These are phyloP conservation scores for Filobasidium uniguttulatum DNA, from an alignment of 1,284 basidiomycete species.

Conservation along the genomic window DNA sequence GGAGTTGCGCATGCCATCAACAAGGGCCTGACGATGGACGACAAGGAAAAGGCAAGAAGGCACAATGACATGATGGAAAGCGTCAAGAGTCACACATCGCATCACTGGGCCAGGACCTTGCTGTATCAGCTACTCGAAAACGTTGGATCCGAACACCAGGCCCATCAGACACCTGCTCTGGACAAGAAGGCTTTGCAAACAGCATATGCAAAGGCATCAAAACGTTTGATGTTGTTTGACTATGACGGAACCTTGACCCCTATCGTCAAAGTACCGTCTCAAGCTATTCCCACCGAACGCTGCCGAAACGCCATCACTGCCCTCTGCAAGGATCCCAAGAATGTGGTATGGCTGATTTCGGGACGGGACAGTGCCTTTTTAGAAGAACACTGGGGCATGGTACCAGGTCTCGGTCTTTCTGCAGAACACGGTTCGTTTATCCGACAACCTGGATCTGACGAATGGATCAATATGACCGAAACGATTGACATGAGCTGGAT, in stretches of 20 bases:
- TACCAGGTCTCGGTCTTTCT: constrained; percentile 71
- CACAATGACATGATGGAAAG: constrained; percentile 67
- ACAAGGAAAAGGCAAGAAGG: constrained; percentile 60
- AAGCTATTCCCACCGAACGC: constrained; percentile 65
- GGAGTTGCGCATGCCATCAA: constrained; percentile 93
- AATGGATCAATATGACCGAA: constrained; percentile 82
- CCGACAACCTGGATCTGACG: constrained; percentile 49
- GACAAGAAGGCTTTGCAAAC: constrained; percentile 50
- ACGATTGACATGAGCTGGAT: constrained; percentile 96
- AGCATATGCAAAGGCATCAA: constrained; percentile 59
- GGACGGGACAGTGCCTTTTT: constrained; percentile 91
- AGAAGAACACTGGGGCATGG: constrained; percentile 76
- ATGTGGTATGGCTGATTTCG: constrained; percentile 92
- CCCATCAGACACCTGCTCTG: constrained; percentile 74
- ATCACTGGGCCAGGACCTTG: constrained; percentile 87
- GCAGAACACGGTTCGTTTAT: constrained; percentile 96
- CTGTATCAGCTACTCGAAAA: constrained; percentile 77
- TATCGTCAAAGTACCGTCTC: constrained; percentile 85
- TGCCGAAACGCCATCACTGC: constrained; percentile 61
- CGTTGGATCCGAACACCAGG: constrained; percentile 65
- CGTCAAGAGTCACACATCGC: constrained; percentile 85
- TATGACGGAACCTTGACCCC: constrained; percentile 96
- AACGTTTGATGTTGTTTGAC: constrained; percentile 86
- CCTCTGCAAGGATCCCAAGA: constrained; percentile 65
- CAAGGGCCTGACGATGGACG: constrained; percentile 66